Percentiles rank a stretch among this genome's conserved stretches.
Evolutionary conservation across 306 rosid species (phyloP).

Genomic region (Datisca glomerata): DNA sequence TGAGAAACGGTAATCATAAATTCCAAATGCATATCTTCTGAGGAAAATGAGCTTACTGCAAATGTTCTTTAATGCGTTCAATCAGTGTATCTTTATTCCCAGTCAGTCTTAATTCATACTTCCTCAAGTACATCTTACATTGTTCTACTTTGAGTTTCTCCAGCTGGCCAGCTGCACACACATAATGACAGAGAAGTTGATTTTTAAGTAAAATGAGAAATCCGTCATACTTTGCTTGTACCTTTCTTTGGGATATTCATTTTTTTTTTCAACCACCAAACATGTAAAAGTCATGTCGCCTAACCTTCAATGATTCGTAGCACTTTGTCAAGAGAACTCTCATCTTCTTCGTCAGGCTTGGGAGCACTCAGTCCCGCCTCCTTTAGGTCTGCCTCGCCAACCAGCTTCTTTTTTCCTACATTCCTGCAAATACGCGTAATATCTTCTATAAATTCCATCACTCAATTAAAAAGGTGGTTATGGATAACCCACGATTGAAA

Average conservation of each 20-base stretch:
- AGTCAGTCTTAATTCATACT: conserved; percentile 61
- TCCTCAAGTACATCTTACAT: conserved; percentile 67
- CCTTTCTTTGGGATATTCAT: not conserved
- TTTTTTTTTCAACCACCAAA: not conserved
- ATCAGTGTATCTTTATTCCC: conserved; percentile 64
- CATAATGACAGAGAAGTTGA: conserved; percentile 9
- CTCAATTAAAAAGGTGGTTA: not conserved
- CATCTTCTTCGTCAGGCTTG: conserved; percentile 25
- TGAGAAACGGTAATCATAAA: conserved; percentile 8
- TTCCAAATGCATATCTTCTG: not conserved
- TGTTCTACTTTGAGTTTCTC: conserved; percentile 69
- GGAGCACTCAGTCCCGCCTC: conserved; percentile 15
- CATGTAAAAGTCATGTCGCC: not conserved
- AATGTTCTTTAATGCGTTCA: conserved; percentile 61
- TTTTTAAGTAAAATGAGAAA: not conserved
- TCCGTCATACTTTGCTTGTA: not conserved
- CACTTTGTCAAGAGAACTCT: conserved; percentile 23
- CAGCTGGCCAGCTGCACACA: conserved; percentile 33
- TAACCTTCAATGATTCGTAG: conserved; percentile 40
- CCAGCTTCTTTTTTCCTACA: conserved; percentile 8
- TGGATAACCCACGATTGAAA: not conserved
- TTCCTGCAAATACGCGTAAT: conserved; percentile 24
- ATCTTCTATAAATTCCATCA: conserved; percentile 2
- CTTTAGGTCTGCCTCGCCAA: conserved; percentile 12
- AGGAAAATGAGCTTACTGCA: conserved; percentile 35